phyloP scores from a whole-genome alignment of 2,329 filamentous ascomycete species.

The Colletotrichum ledebouriae region DNA sequence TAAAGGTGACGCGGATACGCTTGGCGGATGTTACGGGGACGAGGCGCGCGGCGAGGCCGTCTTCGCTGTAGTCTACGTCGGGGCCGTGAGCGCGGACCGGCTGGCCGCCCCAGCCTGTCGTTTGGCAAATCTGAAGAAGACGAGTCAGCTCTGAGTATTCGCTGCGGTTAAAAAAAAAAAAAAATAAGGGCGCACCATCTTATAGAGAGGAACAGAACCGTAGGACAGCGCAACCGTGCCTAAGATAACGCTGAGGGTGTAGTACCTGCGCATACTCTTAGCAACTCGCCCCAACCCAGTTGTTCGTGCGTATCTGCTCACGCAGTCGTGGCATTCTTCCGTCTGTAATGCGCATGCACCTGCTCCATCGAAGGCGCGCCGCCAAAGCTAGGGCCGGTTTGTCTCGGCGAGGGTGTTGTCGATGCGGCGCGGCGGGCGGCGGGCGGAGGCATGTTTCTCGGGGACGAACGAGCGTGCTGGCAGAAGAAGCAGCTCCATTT shows the following conservation, averaged over 20 bases:
- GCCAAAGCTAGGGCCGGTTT: slow-evolving; percentile 44
- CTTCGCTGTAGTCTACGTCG: slow-evolving; percentile 59
- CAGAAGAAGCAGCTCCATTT: slow-evolving; percentile 56
- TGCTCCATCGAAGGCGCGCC: slow-evolving; percentile 67
- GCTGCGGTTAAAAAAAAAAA: not conserved
- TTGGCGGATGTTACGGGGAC: slow-evolving; percentile 84
- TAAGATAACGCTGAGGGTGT: slow-evolving; percentile 81
- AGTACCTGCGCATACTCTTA: slow-evolving; percentile 66
- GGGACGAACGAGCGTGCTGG: slow-evolving; percentile 50
- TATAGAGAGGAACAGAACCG: slow-evolving; percentile 87
- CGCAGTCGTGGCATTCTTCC: slow-evolving; percentile 75
- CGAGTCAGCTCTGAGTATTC: slow-evolving; percentile 31
- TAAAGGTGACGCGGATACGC: slow-evolving; percentile 95
- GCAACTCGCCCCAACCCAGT: slow-evolving; percentile 20
- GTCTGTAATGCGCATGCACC: slow-evolving; percentile 73
- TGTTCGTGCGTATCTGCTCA: slow-evolving; percentile 42
- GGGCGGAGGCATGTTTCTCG: slow-evolving; percentile 40
- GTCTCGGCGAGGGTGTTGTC: slow-evolving; percentile 50
- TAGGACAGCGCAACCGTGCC: slow-evolving; percentile 86
- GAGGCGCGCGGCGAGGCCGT: slow-evolving; percentile 81
- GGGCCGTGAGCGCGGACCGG: slow-evolving; percentile 82
- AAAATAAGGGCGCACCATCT: slow-evolving; percentile 71
- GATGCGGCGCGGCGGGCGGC: slow-evolving; percentile 48
- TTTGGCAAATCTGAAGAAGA: slow-evolving; percentile 77
- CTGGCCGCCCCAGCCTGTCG: slow-evolving; percentile 92